Conservation (phyloP, 2,329 filamentous ascomycete species). For the Apiospora sp. region DNA sequence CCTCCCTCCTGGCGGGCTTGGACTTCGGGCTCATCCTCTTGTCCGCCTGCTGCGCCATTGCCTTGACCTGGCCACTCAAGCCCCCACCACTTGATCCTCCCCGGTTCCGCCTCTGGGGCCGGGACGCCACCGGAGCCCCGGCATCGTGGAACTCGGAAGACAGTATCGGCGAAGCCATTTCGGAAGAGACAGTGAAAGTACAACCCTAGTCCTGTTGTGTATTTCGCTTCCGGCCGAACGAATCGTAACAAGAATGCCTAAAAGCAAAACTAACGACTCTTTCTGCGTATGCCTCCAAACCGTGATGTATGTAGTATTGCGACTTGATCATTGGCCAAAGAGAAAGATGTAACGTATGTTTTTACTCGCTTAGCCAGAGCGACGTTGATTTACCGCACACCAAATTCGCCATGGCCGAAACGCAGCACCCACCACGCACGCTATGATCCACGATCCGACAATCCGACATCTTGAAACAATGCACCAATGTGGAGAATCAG, state of each 20-base stretch:
- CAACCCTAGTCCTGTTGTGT: not conserved
- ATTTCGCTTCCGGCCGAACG: not conserved
- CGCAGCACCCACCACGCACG: conserved; percentile 8
- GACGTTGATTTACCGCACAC: not conserved
- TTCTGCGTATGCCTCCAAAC: no score
- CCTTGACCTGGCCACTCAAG: not conserved
- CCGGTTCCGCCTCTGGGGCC: not conserved
- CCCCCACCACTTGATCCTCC: not conserved
- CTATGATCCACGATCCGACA: conserved; percentile 19
- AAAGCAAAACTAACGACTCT: not conserved
- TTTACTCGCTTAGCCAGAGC: not conserved
- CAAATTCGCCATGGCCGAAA: not conserved
- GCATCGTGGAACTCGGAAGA: conserved; percentile 1
- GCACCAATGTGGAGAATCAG: not conserved
- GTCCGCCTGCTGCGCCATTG: not conserved
- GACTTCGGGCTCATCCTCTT: not conserved
- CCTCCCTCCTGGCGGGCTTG: not conserved
- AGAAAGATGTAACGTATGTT: no score
- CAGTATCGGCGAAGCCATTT: not conserved
- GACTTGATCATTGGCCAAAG: no score
- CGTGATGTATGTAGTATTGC: no score
- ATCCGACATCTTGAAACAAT: conserved; percentile 17
- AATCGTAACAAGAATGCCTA: not conserved
- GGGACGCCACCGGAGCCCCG: not conserved
- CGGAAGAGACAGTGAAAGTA: not conserved